Evolutionary conservation across 78 protist species (phyloP).

Genomic region (Dictyostelium discoideum): dicty_2.7 NC_007088.5:7512001-7512500

Average conservation of each 20-base stretch:
- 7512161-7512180: neutral
- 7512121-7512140: neutral
- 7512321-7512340: neutral
- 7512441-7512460: conserved; percentile 26
- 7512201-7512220: conserved; percentile 10
- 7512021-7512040: neutral
- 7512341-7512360: neutral
- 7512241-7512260: neutral
- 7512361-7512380: neutral
- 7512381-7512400: neutral
- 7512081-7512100: neutral
- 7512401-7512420: neutral
- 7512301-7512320: neutral
- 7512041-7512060: neutral
- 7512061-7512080: neutral
- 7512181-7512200: neutral
- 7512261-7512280: neutral
- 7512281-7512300: neutral
- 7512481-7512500: conserved; percentile 4
- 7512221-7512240: neutral
- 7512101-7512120: neutral
- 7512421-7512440: conserved; percentile 24
- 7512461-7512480: conserved; percentile 25
- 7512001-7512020: neutral
- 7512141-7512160: neutral